Evolutionary conservation across 2,329 filamentous ascomycete genomes (phyloP), one percentile per base, ranked within the genome.

Genomic region (Beauveria pseudobassiana): DNA sequence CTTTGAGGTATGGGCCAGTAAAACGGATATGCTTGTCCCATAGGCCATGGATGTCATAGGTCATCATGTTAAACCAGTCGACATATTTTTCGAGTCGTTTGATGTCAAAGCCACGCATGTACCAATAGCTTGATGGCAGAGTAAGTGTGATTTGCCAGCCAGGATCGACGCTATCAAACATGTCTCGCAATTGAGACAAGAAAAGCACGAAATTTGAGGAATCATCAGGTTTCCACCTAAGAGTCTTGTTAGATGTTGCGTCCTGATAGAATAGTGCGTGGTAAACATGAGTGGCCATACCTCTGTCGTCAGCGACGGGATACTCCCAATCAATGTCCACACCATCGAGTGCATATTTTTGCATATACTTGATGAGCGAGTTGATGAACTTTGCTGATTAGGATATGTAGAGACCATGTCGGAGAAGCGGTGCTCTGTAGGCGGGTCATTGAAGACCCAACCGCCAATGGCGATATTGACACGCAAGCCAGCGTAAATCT

Each of bases 51-150:
- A 80, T 62, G 62, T 81, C 76, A 63, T 80, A 80, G 0, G 71
- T 70, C 71, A 80, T 77, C n/a, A 80, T 43, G 61, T 78, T 80
- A 64, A 78, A 73, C 64, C 69, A 78, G 61, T 79, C 73, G 5
- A 76, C 69, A 14, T 65, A 55, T 6, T 43, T 34, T 60, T 69
- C 30, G 1, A 72, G 48, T 2, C 48, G 34, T 1, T 51, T 40
- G 24, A 72, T 54, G 40, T 71, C 67, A 40, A 72, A 73, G 49
- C 64, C 51, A 6, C 61, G 63, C 10, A 73, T 60, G 28, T 72
- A 73, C 69, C 69, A 72, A 63, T 69, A 73, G 4, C 48, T 63
- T 0, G 65, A 46, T 0, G 69, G 70, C 72, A 59, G 12, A 5
- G 61, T 59, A 8, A 58, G 16, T 3, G 61, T 52, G 48, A 62